Evolutionary conservation across 208 protist species (phyloP).

Genomic region (Polymyxa betae): DNA sequence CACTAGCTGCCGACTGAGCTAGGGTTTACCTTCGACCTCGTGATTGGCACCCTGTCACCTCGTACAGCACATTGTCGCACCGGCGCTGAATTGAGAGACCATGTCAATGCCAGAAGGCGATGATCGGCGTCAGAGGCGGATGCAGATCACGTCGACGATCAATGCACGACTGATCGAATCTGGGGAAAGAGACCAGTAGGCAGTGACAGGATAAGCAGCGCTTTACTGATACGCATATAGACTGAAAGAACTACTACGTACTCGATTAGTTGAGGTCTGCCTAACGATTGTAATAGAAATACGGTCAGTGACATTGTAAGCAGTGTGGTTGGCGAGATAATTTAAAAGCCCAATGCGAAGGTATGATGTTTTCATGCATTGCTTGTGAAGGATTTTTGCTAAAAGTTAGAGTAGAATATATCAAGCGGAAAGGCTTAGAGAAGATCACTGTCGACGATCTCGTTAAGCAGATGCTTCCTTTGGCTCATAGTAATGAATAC

Average conservation of each 20-base stretch:
- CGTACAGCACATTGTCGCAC: no score
- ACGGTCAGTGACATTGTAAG: neutral
- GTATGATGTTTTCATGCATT: neutral
- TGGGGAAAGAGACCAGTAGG: neutral
- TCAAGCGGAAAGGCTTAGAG: constrained; percentile 44
- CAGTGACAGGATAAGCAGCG: neutral
- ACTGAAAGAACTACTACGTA: constrained; percentile 43
- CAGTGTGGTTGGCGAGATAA: constrained; percentile 24
- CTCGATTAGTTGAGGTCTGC: constrained; percentile 17
- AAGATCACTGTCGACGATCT: constrained; percentile 45
- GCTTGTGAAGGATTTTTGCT: neutral
- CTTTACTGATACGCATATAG: neutral
- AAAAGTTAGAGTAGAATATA: neutral
- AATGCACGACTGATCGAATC: constrained; percentile 18
- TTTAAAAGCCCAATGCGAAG: constrained; percentile 17
- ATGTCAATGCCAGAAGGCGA: no score
- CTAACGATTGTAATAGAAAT: neutral
- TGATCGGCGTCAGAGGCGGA: no score
- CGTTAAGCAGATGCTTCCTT: constrained; percentile 3
- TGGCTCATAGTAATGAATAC: neutral
- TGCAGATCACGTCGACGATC: constrained; percentile 44
- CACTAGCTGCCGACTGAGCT: no score
- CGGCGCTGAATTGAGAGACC: no score
- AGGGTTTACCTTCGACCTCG: no score
- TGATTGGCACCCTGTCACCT: no score